Percentiles rank a stretch among this genome's conserved stretches.
Evolutionary conservation across 1,284 basidiomycete genomes (phyloP).

Genomic region (Mycosarcoma mackinlayi): DNA sequence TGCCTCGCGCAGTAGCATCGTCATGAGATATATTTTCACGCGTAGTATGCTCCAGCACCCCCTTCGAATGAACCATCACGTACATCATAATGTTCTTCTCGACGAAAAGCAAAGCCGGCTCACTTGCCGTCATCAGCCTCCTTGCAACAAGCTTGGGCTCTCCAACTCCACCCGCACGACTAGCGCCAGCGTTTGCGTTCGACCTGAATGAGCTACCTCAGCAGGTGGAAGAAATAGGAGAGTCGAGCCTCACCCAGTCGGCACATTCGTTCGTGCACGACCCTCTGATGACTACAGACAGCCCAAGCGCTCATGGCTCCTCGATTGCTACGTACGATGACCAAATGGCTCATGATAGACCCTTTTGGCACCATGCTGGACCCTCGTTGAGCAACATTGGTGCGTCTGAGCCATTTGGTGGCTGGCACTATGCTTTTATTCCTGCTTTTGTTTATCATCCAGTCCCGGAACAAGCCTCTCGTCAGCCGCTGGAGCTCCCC

Average conservation of each 20-base stretch:
- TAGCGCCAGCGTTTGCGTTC: background rate
- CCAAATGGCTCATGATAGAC: background rate
- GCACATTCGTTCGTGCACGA: background rate
- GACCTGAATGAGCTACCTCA: slow-evolving; percentile 6
- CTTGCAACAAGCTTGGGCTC: background rate
- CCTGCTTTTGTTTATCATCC: slow-evolving; percentile 1
- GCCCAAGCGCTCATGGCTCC: background rate
- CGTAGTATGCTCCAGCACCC: too few relatives aligned
- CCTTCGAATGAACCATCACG: too few relatives aligned
- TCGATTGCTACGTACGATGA: too few relatives aligned
- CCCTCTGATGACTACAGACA: background rate
- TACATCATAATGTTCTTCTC: too few relatives aligned
- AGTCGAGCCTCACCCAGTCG: background rate
- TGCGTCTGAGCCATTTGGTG: background rate
- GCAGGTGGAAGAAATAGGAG: background rate
- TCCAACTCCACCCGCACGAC: background rate
- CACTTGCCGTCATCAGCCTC: background rate
- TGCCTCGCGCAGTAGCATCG: too few relatives aligned
- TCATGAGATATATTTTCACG: too few relatives aligned
- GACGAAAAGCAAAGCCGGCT: too few relatives aligned
- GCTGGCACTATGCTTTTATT: background rate
- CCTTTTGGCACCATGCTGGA: background rate
- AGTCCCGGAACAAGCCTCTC: background rate
- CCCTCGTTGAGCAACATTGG: background rate
- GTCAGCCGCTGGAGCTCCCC: background rate